Conservation (phyloP, 768 basidiomycete species). For the Boletus fagicola region DNA sequence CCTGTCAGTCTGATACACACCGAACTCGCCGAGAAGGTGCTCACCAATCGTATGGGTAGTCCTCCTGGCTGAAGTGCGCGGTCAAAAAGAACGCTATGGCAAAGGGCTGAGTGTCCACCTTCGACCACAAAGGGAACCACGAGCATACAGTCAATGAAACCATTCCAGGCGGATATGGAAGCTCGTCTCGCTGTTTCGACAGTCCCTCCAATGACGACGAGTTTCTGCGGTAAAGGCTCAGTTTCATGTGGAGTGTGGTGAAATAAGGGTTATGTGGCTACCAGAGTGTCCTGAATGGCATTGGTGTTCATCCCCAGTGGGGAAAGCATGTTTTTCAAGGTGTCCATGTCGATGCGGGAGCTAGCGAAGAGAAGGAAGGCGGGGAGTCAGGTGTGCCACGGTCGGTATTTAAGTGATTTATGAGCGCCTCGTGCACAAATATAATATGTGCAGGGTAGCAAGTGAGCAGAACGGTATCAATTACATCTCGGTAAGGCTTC, state of each 20-base stretch:
- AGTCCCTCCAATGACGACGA: constrained; percentile 87
- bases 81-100: constrained; percentile 80
- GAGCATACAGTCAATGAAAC: constrained; percentile 75
- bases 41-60: constrained; percentile 85
- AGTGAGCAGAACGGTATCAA: constrained; percentile 29
- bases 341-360: constrained; percentile 51
- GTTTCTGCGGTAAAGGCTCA: constrained; percentile 52
- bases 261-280: constrained; percentile 32
- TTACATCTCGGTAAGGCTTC: constrained; percentile 32
- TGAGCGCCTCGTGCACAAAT: constrained; percentile 34
- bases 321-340: constrained; percentile 67
- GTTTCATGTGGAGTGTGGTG: background rate
- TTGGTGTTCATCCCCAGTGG: constrained; percentile 66
- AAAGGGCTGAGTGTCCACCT: constrained; percentile 8
- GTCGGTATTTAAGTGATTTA: constrained; percentile 40
- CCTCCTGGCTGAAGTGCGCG: constrained; percentile 84
- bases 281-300: constrained; percentile 78
- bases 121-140: background rate
- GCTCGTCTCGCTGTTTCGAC: constrained; percentile 82
- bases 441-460: constrained; percentile 29
- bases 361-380: constrained; percentile 36
- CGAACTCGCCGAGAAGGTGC: constrained; percentile 1
- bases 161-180: constrained; percentile 84
- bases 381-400: constrained; percentile 27
- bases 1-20: constrained; percentile 3